Evolutionary conservation across 2,329 filamentous ascomycete genomes (phyloP).

Genomic region (Neonectria punicea): DNA sequence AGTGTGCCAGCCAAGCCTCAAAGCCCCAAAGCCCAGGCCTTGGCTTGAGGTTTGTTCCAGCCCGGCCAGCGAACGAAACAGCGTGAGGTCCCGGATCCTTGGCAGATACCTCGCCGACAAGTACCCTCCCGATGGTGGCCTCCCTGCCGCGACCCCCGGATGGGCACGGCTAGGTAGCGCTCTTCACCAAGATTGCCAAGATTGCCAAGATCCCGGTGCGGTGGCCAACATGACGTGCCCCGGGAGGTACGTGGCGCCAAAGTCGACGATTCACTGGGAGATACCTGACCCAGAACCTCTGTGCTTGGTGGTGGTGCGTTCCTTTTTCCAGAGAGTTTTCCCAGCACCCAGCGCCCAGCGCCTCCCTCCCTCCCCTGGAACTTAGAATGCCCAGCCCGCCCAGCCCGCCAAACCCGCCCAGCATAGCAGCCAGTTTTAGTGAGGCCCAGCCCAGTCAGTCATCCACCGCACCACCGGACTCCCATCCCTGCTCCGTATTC

Average conservation of each 20-base stretch:
- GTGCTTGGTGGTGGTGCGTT: neutral
- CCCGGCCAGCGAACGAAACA: neutral
- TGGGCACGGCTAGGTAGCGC: neutral
- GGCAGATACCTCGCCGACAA: neutral
- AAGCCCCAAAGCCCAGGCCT: constrained; percentile 1
- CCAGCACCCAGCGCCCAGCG: neutral
- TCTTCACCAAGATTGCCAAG: neutral
- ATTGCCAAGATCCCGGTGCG: constrained; percentile 2
- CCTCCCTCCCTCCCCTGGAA: neutral
- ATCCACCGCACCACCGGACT: constrained; percentile 8
- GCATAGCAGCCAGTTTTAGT: neutral
- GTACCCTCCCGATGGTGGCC: neutral
- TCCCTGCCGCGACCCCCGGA: neutral
- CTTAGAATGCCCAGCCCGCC: neutral
- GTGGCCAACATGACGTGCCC: neutral
- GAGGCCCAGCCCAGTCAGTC: neutral
- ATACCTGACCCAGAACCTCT: neutral
- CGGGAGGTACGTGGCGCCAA: neutral
- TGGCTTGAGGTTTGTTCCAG: constrained; percentile 25
- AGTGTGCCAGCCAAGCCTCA: constrained; percentile 1
- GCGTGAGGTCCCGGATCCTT: neutral
- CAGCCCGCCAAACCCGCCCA: neutral
- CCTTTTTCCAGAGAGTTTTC: neutral
- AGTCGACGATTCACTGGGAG: neutral
- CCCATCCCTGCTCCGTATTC: constrained; percentile 15